phyloP scores from a whole-genome alignment of 2,329 filamentous ascomycete species.

The Septoria linicola region DNA sequence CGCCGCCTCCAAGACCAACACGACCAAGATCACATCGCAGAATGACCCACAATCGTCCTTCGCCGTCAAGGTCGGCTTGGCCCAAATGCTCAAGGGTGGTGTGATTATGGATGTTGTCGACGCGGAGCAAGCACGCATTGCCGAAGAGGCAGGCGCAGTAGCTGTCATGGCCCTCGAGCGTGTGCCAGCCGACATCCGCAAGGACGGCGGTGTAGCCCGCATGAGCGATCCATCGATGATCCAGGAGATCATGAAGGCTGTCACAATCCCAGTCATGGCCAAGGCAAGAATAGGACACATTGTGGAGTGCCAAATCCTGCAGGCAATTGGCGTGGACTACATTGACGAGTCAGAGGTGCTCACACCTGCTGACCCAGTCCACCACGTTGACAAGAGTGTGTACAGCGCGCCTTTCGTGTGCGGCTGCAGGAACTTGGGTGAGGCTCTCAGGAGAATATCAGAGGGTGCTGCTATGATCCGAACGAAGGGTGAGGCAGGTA shows the following conservation, averaged over 20 bases:
- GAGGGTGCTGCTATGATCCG: constrained; percentile 99
- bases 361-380: constrained; percentile 84
- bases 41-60: constrained; percentile 56
- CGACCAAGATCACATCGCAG: constrained; percentile 23
- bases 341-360: constrained; percentile 98
- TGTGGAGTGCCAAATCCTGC: constrained; percentile 96
- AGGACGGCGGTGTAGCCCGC: constrained; percentile 86
- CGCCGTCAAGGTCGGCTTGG: constrained; percentile 89
- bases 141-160: constrained; percentile 91
- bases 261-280: constrained; percentile 98
- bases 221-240: constrained; percentile 97
- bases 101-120: constrained; percentile 99
- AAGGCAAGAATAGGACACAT: constrained; percentile 98
- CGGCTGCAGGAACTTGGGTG: constrained; percentile 89
- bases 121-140: constrained; percentile 87
- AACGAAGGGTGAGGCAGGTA: constrained; percentile 97
- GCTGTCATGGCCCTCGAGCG: constrained; percentile 99
- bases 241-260: constrained; percentile 88
- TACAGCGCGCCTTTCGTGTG: constrained; percentile 92
- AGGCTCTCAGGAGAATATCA: constrained; percentile 83
- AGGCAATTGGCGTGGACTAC: constrained; percentile 93
- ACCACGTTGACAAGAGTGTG: constrained; percentile 85
- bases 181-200: constrained; percentile 92
- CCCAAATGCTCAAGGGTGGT: constrained; percentile 97
- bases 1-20: constrained; percentile 24